These are phyloP conservation scores for Styphnolobium japonicum DNA, from an alignment of 306 rosid genomes.

Conservation along the genomic window DNA sequence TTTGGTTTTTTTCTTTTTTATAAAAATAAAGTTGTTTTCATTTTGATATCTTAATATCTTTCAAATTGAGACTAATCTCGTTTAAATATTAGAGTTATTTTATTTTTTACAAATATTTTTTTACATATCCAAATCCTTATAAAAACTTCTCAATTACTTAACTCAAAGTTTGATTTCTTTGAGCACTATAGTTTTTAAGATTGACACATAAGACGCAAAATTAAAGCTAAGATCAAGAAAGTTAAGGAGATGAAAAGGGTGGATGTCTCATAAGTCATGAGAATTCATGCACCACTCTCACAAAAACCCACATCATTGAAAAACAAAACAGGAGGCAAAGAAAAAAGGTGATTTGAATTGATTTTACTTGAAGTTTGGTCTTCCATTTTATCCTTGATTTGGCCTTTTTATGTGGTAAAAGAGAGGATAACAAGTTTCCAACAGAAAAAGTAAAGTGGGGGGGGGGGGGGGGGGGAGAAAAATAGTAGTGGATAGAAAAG, in stretches of 20 bases:
- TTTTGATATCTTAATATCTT: too few species aligned
- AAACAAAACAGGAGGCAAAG: not conserved
- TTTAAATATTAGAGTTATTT: too few species aligned
- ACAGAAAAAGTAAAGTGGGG: not conserved
- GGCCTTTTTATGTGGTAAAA: not conserved
- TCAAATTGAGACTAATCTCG: too few species aligned
- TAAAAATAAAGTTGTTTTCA: too few species aligned
- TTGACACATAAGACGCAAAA: not conserved
- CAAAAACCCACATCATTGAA: not conserved
- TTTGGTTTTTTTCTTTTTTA: too few species aligned
- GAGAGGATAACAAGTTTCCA: not conserved
- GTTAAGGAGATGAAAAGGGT: not conserved
- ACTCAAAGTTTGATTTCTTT: too few species aligned
- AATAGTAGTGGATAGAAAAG: conserved; percentile 15
- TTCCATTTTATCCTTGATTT: not conserved
- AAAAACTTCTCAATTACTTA: too few species aligned
- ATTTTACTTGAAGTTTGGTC: conserved; percentile 9
- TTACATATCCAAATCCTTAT: too few species aligned
- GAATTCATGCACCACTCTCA: conserved; percentile 3
- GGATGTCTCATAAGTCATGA: not conserved
- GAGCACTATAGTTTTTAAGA: not conserved
- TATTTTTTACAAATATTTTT: too few species aligned
- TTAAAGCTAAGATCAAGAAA: not conserved
- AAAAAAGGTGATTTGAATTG: conserved; percentile 12
- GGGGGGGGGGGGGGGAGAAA: not conserved